A percentile compares a stretch with the other conserved stretches of the same genome.
Conservation (phyloP, 441 rosid species). For the Euphorbia schlechtendalii region DNA sequence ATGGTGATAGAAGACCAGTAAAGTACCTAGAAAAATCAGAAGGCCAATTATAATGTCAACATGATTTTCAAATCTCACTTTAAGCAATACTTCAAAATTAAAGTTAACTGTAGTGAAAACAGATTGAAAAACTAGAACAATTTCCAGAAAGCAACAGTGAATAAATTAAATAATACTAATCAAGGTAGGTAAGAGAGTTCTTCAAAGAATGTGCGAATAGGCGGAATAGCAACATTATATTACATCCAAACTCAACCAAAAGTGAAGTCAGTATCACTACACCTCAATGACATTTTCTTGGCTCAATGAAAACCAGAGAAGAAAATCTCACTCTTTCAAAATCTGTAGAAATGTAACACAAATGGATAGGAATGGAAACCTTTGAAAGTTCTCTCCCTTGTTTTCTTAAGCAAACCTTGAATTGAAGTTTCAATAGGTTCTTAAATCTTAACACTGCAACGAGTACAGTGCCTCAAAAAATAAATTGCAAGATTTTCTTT, state of each 20-base stretch:
- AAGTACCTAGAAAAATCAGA: conserved; percentile 50
- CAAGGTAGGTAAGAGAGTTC: not conserved
- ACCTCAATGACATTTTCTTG: not conserved
- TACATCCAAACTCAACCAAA: not conserved
- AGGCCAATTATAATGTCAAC: conserved; percentile 1
- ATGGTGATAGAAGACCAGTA: conserved; percentile 86
- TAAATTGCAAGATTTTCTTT: too few species aligned
- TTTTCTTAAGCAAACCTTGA: too few species aligned
- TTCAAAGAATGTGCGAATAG: not conserved
- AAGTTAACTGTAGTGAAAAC: conserved; percentile 1
- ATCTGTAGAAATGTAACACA: not conserved
- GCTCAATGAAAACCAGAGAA: not conserved
- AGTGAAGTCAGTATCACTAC: too few species aligned
- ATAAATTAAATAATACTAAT: not conserved
- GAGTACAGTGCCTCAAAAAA: too few species aligned
- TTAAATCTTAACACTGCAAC: too few species aligned
- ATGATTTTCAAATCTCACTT: conserved; percentile 1
- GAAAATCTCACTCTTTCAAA: not conserved
- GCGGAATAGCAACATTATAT: conserved; percentile 1
- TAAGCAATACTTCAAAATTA: not conserved
- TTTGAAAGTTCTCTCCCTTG: too few species aligned
- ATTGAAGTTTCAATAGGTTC: too few species aligned
- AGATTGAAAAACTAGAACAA: not conserved
- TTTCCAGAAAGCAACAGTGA: not conserved
- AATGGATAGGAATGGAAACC: too few species aligned